Base-by-base conservation (phyloP, 2,329 filamentous ascomycete species). In the Calonectria henricotiae region DNA sequence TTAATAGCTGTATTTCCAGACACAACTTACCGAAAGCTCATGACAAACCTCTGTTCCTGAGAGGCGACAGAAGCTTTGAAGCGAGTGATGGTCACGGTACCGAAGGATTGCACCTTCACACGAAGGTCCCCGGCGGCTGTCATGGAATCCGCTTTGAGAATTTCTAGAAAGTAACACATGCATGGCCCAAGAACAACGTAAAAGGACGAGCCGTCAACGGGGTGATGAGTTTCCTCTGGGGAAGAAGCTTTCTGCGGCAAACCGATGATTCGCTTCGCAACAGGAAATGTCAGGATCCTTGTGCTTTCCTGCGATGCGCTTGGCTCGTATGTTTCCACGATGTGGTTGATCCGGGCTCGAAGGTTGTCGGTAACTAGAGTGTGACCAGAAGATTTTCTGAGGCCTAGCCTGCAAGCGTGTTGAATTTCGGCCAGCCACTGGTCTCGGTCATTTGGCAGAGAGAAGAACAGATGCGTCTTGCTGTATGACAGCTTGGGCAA, bases 11-110 rank as follows among this genome's bases (percentile, higher is more conserved):
- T 25, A 46, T 58, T 6, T 17, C 27, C 15, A 43, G n/a, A 23
- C 17, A 23, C 39, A 35, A 70, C 85, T 80, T 80, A 88, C 85
- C 87, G 86, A 75, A 90, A 90, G 32, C 83, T 82, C 73, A 90
- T 83, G 41, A 86, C 83, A 74, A 90, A 90, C 17, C 88, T 83
- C 77, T 90, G 88, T 73, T 90, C 87, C 68, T 88, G 85, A 3
- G 84, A 82, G 2, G 81, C 80, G 74, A 87, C 86, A 37, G 87
- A 87, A 1, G 87, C 86, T 64, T 83, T 84, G 71, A 90, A 86
- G 17, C 82, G 82, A 67, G 87, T 86, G 65, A 90, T 80, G 0
- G 85, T 88, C 7, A 89, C 85, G 30, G 89, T 80, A 1, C 88
- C 88, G 69, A 87, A 89, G 1, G 83, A 83, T 60, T 84, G 82